Conservation (phyloP, 2,329 filamentous ascomycete species). For the Colletotrichum sp. region DNA sequence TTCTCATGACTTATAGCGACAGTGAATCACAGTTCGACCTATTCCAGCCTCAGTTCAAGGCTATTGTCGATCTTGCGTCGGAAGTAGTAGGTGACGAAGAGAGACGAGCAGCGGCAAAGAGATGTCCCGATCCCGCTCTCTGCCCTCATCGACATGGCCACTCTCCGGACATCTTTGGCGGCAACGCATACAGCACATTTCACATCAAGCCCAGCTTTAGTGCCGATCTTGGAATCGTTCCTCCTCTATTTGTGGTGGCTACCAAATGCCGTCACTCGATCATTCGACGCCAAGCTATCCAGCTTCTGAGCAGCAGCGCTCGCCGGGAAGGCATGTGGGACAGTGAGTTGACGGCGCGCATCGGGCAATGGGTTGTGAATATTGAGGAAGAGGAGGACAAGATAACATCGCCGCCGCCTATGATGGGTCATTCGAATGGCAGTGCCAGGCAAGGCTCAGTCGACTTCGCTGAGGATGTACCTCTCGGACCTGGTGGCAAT, state of each 20-base stretch:
- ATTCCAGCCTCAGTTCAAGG: constrained; percentile 56
- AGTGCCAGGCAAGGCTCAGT: constrained; percentile 31
- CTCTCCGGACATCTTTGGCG: constrained; percentile 40
- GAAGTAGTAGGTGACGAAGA: constrained; percentile 67
- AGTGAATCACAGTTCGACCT: constrained; percentile 64
- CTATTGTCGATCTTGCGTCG: constrained; percentile 61
- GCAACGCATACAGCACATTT: constrained; percentile 46
- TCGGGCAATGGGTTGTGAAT: constrained; percentile 59
- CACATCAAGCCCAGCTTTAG: constrained; percentile 69
- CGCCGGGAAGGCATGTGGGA: constrained; percentile 75
- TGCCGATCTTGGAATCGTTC: constrained; percentile 67
- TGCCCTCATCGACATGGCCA: constrained; percentile 47
- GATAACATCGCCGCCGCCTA: constrained; percentile 27
- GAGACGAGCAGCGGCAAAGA: constrained; percentile 49
- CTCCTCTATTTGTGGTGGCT: constrained; percentile 69
- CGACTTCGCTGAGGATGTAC: constrained; percentile 34
- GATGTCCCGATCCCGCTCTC: constrained; percentile 47
- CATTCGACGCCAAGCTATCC: constrained; percentile 64
- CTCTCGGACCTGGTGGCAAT: constrained; percentile 48
- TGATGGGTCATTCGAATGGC: constrained; percentile 25
- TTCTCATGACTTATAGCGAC: constrained; percentile 65
- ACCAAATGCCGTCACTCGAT: constrained; percentile 67
- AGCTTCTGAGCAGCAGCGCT: constrained; percentile 63
- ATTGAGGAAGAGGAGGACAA: constrained; percentile 56
- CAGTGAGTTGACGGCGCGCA: constrained; percentile 61